These are phyloP conservation scores for Talaromyces stipitatus DNA, from an alignment of 495 filamentous ascomycete genomes.

Conservation along the genomic window DNA sequence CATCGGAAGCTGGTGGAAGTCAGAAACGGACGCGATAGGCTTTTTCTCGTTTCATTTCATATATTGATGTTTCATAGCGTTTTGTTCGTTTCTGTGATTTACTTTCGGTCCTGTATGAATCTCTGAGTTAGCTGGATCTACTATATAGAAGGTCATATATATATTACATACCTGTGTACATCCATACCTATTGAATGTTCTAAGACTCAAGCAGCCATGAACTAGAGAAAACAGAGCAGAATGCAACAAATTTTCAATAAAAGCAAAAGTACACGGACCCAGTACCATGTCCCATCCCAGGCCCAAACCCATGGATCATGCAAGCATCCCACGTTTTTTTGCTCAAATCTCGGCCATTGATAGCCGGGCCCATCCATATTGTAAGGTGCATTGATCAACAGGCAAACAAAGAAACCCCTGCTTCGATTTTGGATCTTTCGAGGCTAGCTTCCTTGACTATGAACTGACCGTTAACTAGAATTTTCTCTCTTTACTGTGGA, in stretches of 20 bases:
- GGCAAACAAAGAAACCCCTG: background rate
- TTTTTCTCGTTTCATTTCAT: background rate
- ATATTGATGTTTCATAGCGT: background rate
- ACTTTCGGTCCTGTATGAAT: background rate
- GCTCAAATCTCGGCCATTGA: background rate
- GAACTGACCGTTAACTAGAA: too few relatives aligned
- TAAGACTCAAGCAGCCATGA: too few relatives aligned
- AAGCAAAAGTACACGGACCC: background rate
- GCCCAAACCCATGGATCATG: background rate
- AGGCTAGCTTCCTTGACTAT: too few relatives aligned
- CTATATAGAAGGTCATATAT: background rate
- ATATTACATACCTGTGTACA: background rate
- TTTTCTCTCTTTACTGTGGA: background rate
- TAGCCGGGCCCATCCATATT: background rate
- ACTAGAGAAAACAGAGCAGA: too few relatives aligned
- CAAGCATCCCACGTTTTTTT: background rate
- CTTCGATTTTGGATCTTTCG: background rate
- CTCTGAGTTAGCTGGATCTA: background rate
- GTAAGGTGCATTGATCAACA: background rate
- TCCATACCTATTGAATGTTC: too few relatives aligned
- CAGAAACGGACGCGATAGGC: constrained; percentile 30
- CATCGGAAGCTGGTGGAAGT: constrained; percentile 18
- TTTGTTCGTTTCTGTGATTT: background rate
- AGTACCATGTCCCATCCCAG: background rate
- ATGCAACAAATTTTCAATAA: too few relatives aligned